Base-by-base conservation (phyloP, 169 alveolate genomes). In the Miamiensis avidus region DNA sequence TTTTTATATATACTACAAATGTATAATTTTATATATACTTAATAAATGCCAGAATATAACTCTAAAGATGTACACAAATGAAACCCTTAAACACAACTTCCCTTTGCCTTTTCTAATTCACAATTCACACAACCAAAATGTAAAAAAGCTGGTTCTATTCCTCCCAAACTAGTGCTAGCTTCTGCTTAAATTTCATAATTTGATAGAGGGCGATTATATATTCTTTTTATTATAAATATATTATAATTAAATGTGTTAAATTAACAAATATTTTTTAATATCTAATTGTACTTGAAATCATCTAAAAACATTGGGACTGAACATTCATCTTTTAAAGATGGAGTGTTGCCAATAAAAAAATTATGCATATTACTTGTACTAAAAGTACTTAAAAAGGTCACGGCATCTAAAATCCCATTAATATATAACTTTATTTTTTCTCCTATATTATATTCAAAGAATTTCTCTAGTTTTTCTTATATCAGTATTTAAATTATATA, bases 61-160 rank as follows among this genome's bases (percentile, higher is more conserved):
- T 91, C 95, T 65, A 91, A 34, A 27, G 88, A 81, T 0, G 95
- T 91, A 81, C 95, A 91, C 65, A 91, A 72, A 81, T 89, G 92
- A 84, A 89, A 91, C 27, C 88, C 89, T 32, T 76, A 65, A 20
- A 88, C 82, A 49, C 95, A 91, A 20, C 92, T 74, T 16, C 81
- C 82, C 27, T 34, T 27, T 15, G 93, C 95, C 32, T 76, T 83
- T 4, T 89, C 86, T 0, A 87, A 6, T 0, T 34, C 69, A 74
- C 95, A 91, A 74, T 85, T 82, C 0, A 89, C 26, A 64, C 95
- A 91, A 16, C 95, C 95, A 76, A 91, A 84, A 74, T 87, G 86
- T 31, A 89, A 76, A 25, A 79, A 49, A 77, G 84, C 69, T n/a
- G 91, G 91, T 64, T 91, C 91, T 20, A 87, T 73, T 32, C 91